A percentile compares a stretch with the other conserved stretches of the same genome.
phyloP scores from a whole-genome alignment of 345 rosid genomes.

The Trapa bicornis region DNA sequence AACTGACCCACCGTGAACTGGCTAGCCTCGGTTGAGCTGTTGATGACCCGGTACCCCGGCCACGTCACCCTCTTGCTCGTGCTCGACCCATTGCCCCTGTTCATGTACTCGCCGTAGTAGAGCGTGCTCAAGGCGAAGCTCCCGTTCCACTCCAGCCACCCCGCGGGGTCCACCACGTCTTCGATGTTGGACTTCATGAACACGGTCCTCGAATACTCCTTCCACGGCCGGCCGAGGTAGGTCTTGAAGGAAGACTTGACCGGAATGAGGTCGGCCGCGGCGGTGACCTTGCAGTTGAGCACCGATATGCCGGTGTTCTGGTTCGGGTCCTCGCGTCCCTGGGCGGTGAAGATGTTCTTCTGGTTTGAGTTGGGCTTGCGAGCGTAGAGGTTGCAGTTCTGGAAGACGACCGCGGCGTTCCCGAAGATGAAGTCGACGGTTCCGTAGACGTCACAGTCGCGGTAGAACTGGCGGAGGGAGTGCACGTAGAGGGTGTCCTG shows the following conservation, averaged over 20 bases:
- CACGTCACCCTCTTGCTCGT: slow-evolving; percentile 53
- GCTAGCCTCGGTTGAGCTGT: slow-evolving; percentile 32
- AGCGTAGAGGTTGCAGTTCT: slow-evolving; percentile 55
- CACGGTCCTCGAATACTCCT: slow-evolving; percentile 57
- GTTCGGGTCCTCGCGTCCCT: slow-evolving; percentile 44
- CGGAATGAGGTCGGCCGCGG: slow-evolving; percentile 52
- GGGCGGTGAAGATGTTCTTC: slow-evolving; percentile 56
- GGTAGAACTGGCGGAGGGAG: slow-evolving; percentile 55
- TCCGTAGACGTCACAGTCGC: slow-evolving; percentile 67
- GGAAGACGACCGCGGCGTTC: slow-evolving; percentile 62
- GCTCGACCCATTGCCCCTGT: slow-evolving; percentile 54
- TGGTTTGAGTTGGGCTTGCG: slow-evolving; percentile 51
- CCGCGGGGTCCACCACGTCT: slow-evolving; percentile 50
- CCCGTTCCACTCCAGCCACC: slow-evolving; percentile 66
- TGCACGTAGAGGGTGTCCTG: slow-evolving; percentile 75
- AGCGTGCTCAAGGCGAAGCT: slow-evolving; percentile 39
- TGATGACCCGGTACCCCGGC: slow-evolving; percentile 53
- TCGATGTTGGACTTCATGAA: slow-evolving; percentile 38
- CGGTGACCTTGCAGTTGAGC: slow-evolving; percentile 45
- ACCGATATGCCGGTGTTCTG: slow-evolving; percentile 60
- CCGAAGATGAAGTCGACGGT: slow-evolving; percentile 69
- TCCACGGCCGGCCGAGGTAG: slow-evolving; percentile 80
- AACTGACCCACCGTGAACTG: slow-evolving; percentile 50
- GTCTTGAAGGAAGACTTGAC: slow-evolving; percentile 32
- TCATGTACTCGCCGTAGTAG: slow-evolving; percentile 67